A percentile compares a stretch with the other conserved stretches of the same genome.
phyloP scores from a whole-genome alignment of 108 stramenopile species.

The Chaetoceros tenuissimus region DNA sequence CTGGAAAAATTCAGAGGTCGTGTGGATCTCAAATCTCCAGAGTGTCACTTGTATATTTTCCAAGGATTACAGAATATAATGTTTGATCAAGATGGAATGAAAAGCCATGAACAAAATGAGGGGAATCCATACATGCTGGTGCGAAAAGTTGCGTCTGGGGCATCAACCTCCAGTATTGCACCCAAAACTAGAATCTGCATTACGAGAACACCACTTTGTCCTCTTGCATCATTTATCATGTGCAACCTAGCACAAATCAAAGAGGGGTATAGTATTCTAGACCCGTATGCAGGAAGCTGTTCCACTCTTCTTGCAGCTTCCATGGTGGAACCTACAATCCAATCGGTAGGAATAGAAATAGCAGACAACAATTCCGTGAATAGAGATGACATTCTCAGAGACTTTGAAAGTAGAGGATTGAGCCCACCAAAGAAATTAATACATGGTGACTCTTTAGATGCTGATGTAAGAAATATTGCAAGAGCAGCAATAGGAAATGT shows the following conservation, averaged over 20 bases:
- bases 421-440: constrained; percentile 45
- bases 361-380: constrained; percentile 58
- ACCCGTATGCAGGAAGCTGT: constrained; percentile 78
- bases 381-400: constrained; percentile 50
- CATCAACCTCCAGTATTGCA: constrained; percentile 37
- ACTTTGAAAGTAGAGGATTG: constrained; percentile 56
- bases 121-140: not conserved
- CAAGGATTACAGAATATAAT: constrained; percentile 51
- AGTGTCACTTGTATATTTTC: constrained; percentile 67
- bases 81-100: no score
- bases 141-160: not conserved
- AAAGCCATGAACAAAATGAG: no score
- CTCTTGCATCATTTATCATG: constrained; percentile 68
- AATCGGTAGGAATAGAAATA: constrained; percentile 74
- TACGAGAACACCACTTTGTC: constrained; percentile 75
- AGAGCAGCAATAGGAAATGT: constrained; percentile 23
- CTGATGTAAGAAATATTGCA: constrained; percentile 32
- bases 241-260: constrained; percentile 63
- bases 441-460: constrained; percentile 51
- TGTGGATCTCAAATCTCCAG: constrained; percentile 58
- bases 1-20: constrained; percentile 46
- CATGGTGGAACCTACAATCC: constrained; percentile 45
- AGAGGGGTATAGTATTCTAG: constrained; percentile 34
- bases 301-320: constrained; percentile 71
- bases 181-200: constrained; percentile 77